Percentiles rank a stretch among this genome's conserved stretches.
Evolutionary conservation across 2,329 filamentous ascomycete species (phyloP).

Genomic region (Xylariomycetidae sp.): DNA sequence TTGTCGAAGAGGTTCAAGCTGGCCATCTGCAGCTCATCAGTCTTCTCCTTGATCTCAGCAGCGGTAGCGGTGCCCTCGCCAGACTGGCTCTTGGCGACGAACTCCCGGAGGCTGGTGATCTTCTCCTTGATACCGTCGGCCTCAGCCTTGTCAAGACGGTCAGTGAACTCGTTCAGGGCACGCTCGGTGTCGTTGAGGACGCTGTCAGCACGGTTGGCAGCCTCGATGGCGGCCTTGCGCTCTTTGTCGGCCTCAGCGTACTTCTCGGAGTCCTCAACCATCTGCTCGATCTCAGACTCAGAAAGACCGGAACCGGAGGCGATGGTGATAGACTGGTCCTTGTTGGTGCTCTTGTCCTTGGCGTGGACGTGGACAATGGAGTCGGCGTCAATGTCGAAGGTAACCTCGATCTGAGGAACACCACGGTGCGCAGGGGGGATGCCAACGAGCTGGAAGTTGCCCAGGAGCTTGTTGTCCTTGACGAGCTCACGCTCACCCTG

Average conservation of each 20-base stretch:
- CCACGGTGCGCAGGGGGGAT: conserved; percentile 94
- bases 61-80: conserved; percentile 82
- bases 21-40: conserved; percentile 92
- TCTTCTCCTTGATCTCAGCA: conserved; percentile 96
- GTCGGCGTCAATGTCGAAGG: conserved; percentile 97
- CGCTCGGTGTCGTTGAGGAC: conserved; percentile 98
- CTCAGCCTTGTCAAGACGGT: conserved; percentile 95
- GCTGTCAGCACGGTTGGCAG: conserved; percentile 94
- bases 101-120: conserved; percentile 78
- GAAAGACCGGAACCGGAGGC: conserved; percentile 95
- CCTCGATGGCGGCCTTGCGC: conserved; percentile 90
- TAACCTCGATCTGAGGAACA: conserved; percentile 95
- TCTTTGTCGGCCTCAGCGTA: conserved; percentile 94
- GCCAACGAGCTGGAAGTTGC: conserved; percentile 98
- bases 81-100: conserved; percentile 88
- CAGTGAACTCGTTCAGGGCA: conserved; percentile 92
- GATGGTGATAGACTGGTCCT: conserved; percentile 99
- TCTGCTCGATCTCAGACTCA: conserved; percentile 88
- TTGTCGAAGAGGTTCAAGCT: conserved; percentile 98
- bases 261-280: conserved; percentile 97
- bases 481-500: conserved; percentile 99
- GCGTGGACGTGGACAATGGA: conserved; percentile 97
- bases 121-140: conserved; percentile 91
- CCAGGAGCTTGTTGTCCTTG: conserved; percentile 95
- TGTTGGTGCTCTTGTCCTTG: conserved; percentile 99